Conservation (phyloP, 495 filamentous ascomycete species). For the Oidiodendron maius region DNA sequence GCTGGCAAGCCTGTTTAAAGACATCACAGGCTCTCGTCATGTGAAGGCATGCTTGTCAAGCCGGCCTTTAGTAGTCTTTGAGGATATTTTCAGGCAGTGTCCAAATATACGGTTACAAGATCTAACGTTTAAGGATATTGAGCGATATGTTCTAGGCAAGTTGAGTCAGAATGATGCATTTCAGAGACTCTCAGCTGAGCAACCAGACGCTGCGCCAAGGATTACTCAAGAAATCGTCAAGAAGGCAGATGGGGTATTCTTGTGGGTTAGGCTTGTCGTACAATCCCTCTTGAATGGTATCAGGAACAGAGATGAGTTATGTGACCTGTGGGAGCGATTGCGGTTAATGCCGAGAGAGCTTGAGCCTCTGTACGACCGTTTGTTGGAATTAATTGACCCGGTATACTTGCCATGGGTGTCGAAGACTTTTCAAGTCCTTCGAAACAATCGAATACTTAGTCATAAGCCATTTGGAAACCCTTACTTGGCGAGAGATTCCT, state of each 20-base stretch:
- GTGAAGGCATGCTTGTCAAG: conserved; percentile 35
- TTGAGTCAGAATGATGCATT: conserved; percentile 17
- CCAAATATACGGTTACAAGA: conserved; percentile 24
- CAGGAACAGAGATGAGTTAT: conserved; percentile 1
- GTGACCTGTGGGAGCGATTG: conserved; percentile 4
- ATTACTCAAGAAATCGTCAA: conserved; percentile 22
- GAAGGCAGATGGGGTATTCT: conserved; percentile 31
- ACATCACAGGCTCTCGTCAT: conserved; percentile 7
- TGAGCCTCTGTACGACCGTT: conserved; percentile 8
- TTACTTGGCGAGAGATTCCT: too few species aligned
- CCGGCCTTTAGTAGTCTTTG: conserved; percentile 36
- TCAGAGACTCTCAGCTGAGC: background rate
- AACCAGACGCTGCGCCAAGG: background rate
- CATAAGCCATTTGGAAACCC: background rate
- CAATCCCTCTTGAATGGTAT: conserved; percentile 9
- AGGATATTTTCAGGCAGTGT: conserved; percentile 26
- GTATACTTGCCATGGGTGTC: conserved; percentile 2
- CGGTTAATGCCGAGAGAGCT: conserved; percentile 1
- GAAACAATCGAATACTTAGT: background rate
- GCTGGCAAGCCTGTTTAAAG: conserved; percentile 23
- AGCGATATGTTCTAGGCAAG: conserved; percentile 8
- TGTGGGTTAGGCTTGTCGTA: conserved; percentile 29
- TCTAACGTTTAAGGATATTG: conserved; percentile 23
- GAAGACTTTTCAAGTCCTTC: conserved; percentile 9
- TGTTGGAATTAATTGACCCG: conserved; percentile 8